phyloP scores from a whole-genome alignment of 176 grass and related monocot genomes.

The Zizania latifolia region DNA sequence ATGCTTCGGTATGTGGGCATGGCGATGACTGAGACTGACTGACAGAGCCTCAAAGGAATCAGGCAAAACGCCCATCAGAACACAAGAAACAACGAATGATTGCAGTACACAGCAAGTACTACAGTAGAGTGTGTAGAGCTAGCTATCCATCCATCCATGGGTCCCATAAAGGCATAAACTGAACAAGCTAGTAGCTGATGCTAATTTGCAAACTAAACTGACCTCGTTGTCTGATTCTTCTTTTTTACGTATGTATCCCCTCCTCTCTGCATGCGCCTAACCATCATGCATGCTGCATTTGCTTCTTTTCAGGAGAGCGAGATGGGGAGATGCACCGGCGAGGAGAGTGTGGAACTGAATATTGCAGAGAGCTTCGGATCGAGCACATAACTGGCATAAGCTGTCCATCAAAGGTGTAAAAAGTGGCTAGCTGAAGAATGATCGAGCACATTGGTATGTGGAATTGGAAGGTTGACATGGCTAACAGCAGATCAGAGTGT shows the following conservation, averaged over 20 bases:
- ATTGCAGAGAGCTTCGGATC: background rate
- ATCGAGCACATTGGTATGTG: background rate
- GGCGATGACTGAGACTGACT: background rate
- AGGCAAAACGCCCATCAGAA: background rate
- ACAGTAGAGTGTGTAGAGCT: no score
- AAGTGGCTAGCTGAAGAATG: background rate
- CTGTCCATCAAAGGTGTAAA: background rate
- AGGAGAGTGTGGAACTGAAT: conserved; percentile 32
- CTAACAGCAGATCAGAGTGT: background rate
- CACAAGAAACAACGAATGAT: background rate
- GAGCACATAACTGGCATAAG: no score
- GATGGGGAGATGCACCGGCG: conserved; percentile 47
- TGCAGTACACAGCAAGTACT: conserved; percentile 2
- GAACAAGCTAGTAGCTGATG: no score
- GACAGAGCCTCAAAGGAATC: background rate
- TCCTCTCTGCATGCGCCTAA: conserved; percentile 9
- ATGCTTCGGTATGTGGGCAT: background rate
- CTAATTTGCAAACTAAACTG: conserved; percentile 2
- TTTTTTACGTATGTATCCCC: no score
- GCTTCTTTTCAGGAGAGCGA: conserved; percentile 44
- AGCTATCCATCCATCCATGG: no score
- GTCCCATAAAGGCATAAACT: no score
- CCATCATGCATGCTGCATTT: conserved; percentile 11
- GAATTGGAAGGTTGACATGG: conserved; percentile 30
- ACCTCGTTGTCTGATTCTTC: conserved; percentile 9